Conservation (phyloP, 805 yeast genomes). For the Lipomyces anomalus region DNA sequence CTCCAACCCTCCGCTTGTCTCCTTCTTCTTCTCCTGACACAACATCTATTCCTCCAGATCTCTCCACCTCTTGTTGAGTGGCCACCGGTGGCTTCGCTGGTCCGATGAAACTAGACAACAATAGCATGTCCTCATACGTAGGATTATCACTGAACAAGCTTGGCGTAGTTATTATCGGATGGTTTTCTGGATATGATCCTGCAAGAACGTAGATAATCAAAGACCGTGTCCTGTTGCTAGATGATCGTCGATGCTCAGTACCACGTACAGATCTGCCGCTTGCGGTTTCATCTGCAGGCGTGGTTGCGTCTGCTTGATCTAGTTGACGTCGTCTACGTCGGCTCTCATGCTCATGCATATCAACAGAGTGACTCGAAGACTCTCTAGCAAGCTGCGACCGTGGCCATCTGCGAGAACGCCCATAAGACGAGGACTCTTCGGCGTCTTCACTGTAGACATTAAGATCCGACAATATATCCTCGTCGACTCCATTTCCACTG, state of each 20-base stretch:
- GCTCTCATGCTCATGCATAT: not conserved
- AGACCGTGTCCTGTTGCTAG: conserved; percentile 33
- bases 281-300: not conserved
- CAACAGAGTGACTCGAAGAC: not conserved
- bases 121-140: conserved; percentile 46
- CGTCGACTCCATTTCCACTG: conserved; percentile 4
- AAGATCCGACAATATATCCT: too few species aligned
- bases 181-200: conserved; percentile 46
- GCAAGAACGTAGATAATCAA: conserved; percentile 64
- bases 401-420: conserved; percentile 7
- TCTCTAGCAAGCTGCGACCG: not conserved
- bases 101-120: conserved; percentile 45
- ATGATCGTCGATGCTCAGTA: not conserved
- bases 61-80: conserved; percentile 37
- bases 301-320: not conserved
- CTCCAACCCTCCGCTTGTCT: too few species aligned
- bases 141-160: conserved; percentile 45
- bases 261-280: conserved; percentile 2
- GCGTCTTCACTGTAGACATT: conserved; percentile 22
- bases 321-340: not conserved
- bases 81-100: conserved; percentile 43
- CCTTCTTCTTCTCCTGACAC: conserved; percentile 14
- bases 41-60: conserved; percentile 37
- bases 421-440: conserved; percentile 6
- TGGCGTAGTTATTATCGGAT: conserved; percentile 46